These are phyloP conservation scores for Giardia muris DNA, from an alignment of 208 protist genomes.

Conservation along the genomic window DNA sequence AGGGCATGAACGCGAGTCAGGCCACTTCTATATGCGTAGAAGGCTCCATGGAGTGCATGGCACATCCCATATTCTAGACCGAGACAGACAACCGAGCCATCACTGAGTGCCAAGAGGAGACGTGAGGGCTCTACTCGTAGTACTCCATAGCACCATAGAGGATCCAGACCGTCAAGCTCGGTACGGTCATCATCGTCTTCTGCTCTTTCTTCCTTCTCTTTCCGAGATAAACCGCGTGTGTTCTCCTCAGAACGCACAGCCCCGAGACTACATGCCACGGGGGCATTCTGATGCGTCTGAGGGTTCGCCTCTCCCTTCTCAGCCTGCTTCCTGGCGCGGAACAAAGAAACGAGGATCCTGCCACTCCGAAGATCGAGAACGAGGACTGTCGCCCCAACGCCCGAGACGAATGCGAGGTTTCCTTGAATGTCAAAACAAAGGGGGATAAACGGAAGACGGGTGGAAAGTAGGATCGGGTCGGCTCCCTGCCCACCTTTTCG, in stretches of 20 bases:
- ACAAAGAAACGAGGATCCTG: not conserved
- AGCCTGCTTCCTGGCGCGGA: not conserved
- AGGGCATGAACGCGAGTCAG: not conserved
- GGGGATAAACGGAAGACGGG: conserved; percentile 4
- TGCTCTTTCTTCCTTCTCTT: not conserved
- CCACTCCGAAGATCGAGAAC: not conserved
- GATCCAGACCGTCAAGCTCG: not conserved
- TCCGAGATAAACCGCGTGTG: not conserved
- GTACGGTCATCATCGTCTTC: not conserved
- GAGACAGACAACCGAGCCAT: not conserved
- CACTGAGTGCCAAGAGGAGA: not conserved
- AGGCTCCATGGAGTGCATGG: not conserved
- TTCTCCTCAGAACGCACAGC: not conserved
- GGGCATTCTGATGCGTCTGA: not conserved
- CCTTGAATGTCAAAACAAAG: not conserved
- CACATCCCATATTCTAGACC: not conserved
- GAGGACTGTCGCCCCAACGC: conserved; percentile 1
- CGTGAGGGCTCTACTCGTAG: not conserved
- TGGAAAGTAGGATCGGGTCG: not conserved
- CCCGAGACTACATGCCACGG: not conserved
- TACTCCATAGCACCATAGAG: not conserved
- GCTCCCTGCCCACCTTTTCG: too few species aligned
- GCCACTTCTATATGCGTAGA: not conserved
- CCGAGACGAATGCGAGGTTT: not conserved
- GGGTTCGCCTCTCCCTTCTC: not conserved